Base-by-base conservation (phyloP, 768 basidiomycete species). In the Lactarius sp. region DNA sequence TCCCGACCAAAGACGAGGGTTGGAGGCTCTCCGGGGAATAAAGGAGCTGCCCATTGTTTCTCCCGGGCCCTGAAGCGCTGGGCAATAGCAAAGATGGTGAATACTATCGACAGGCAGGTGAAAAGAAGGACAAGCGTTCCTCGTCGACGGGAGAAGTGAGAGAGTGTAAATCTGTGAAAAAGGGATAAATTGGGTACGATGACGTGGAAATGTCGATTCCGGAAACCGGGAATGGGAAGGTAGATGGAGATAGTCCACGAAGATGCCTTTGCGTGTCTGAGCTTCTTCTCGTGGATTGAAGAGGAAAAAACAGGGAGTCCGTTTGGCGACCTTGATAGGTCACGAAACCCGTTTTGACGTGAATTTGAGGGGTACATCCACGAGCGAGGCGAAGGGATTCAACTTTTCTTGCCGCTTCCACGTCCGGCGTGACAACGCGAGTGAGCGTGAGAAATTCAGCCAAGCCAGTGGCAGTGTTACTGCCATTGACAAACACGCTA, bases 1-100 rank as follows among this genome's bases (percentile, higher is more conserved):
- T 89, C 85, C 53, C 86, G 80, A 61, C 79, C 79, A 70, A 83
- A 93, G 41, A 94, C 83, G 34, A 94, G 80, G 9, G 92, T 92
- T 31, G 88, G 78, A 16, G 85, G 79, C 52, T 87, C 85, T 46
- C 79, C 79, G 18, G 77, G 74, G 52, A 84, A 80, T 18, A 80
- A 78, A 42, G 80, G 75, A 13, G 64, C 47, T 7, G 85, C 80
- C 86, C 87, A 89, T 61, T 81, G 80, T 68, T 83, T 85, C 56
- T 82, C 81, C 62, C 81, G 77, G 1, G 83, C 78, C 31, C 81
- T 83, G 71, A 87, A 87, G 57, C 83, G 81, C 66, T 82, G 83
- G 5, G 80, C 78, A 39, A 88, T 75, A 6, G 85, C 83, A 66
- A 87, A 83, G n/a, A 81, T 70, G 49, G 81, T 75, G 68, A 86